Percentiles rank a stretch among this genome's conserved stretches.
Evolutionary conservation across 805 yeast species (phyloP).

Genomic region (Candida orba): DNA sequence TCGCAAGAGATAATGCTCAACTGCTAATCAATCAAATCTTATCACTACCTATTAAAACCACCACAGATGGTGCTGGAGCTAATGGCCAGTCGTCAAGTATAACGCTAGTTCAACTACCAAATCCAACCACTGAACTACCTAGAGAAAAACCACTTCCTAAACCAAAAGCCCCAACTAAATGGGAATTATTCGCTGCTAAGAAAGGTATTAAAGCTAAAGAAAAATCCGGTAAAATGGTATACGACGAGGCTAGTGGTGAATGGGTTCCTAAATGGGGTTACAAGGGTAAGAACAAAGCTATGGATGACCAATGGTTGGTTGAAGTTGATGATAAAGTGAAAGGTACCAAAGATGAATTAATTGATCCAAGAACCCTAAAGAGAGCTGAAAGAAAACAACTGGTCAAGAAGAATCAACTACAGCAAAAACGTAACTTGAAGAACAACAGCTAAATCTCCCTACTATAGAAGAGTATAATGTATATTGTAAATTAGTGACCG

Average conservation of each 20-base stretch:
- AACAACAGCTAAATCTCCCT: constrained; percentile 21
- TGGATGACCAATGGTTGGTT: constrained; percentile 91
- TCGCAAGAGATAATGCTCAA: constrained; percentile 90
- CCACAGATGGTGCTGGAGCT: constrained; percentile 62
- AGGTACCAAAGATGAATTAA: constrained; percentile 52
- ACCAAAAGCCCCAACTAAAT: constrained; percentile 84
- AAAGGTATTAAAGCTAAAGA: constrained; percentile 92
- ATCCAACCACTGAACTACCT: constrained; percentile 74
- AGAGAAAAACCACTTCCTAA: constrained; percentile 94
- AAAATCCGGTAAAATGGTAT: constrained; percentile 82
- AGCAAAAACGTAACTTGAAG: constrained; percentile 74
- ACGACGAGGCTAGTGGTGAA: constrained; percentile 81
- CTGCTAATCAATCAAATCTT: constrained; percentile 83
- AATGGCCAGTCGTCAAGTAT: constrained; percentile 62
- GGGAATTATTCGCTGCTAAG: constrained; percentile 95
- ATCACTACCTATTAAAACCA: constrained; percentile 81
- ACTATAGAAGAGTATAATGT: neutral
- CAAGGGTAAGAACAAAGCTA: constrained; percentile 81
- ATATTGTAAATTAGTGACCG: neutral
- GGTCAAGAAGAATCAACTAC: constrained; percentile 76
- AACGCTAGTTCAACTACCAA: constrained; percentile 81
- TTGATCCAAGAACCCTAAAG: constrained; percentile 79
- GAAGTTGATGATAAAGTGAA: constrained; percentile 78
- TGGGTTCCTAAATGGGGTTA: constrained; percentile 99
- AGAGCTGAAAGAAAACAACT: constrained; percentile 81